Conservation (phyloP, 805 yeast genomes). For the Yarrowia sp. region DNA sequence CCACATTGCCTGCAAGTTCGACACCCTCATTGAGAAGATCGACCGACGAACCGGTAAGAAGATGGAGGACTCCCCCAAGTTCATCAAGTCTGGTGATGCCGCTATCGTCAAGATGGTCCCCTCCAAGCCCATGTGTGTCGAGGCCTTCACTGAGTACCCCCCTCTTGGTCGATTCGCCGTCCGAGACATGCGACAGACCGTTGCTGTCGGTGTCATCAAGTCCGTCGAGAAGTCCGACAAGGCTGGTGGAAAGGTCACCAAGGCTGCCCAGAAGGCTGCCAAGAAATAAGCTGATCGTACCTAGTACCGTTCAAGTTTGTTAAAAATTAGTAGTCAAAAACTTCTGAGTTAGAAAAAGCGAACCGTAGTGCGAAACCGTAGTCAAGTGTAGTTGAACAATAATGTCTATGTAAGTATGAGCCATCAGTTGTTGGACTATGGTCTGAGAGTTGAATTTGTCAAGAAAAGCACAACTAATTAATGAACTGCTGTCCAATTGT, state of each 20-base stretch:
- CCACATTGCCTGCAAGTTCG: constrained; percentile 90
- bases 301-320: constrained; percentile 4
- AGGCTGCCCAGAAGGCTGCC: constrained; percentile 88
- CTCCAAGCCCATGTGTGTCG: constrained; percentile 93
- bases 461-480: too few species aligned
- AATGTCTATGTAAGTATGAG: too few species aligned
- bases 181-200: constrained; percentile 99
- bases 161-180: constrained; percentile 98
- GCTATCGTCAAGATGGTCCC: constrained; percentile 91
- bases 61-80: constrained; percentile 88
- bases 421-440: too few species aligned
- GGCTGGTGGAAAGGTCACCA: constrained; percentile 92
- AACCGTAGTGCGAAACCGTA: neutral
- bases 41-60: constrained; percentile 94
- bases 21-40: constrained; percentile 78
- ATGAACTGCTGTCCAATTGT: too few species aligned
- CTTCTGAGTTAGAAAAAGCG: constrained; percentile 26
- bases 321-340: constrained; percentile 38
- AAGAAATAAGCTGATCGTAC: constrained; percentile 61
- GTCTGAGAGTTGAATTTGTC: too few species aligned
- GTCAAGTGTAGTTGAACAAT: neutral
- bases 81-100: constrained; percentile 96
- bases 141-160: constrained; percentile 92
- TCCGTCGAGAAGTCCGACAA: constrained; percentile 84
- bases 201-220: constrained; percentile 99